Base-by-base conservation (phyloP, 306 rosid genomes). In the Rosa lucieae region DNA sequence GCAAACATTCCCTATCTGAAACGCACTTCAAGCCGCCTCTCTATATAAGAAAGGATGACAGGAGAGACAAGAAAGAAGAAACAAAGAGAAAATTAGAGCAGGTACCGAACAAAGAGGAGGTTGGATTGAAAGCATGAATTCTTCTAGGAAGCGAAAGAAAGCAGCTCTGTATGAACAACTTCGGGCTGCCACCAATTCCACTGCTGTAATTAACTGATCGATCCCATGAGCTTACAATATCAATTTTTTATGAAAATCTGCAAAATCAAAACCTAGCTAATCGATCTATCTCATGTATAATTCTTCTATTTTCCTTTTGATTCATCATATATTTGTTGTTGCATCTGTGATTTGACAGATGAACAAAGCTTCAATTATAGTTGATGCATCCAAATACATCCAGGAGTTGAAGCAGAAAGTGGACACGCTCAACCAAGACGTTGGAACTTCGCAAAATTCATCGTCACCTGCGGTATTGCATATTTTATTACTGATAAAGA, bases 311-410 rank as follows among this genome's bases (percentile, higher is more conserved):
- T 55, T 43, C 59, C 6, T 9, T 26, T 2, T 18, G 42, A 42
- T 21, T 59, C 70, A 75, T 26, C 5, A 62, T 47, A 0, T 20
- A 8, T 23, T 67, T 39, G 20, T 53, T 56, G 23, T 1, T 23
- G 72, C 35, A 46, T 37, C 6, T 51, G 65, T 78, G 55, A 51
- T 37, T 55, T 86, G 62, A 72, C 86, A 91, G 96, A n/a, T 83
- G 84, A 89, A 88, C 85, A 87, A 83, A 82, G 91, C 92, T 74
- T 92, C 96, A 53, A 89, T 90, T 80, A 82, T 92, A 61, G 93
- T 87, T 46, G 97, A 92, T 72, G 96, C 96, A 55, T 85, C 93
- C 39, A 92, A 83, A 49, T 90, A 90, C 53, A 92, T 92, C 58
- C 68, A 85, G 68, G 97, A 89, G 74, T 77, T 90, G 92, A 92